These are phyloP conservation scores for Benincasa hispida DNA, from an alignment of 306 rosid genomes.

Conservation along the genomic window DNA sequence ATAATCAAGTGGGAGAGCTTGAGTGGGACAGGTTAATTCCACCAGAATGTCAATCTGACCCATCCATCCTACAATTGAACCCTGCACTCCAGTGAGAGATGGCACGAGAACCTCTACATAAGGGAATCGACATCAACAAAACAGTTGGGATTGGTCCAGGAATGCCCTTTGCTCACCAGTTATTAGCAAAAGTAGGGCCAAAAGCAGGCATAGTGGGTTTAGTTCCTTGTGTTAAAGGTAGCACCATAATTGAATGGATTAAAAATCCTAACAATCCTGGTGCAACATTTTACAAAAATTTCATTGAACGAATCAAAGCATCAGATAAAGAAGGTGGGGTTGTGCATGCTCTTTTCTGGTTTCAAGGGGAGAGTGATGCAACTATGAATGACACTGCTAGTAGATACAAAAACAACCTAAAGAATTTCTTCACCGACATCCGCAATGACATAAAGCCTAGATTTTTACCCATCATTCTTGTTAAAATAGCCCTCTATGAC, in stretches of 20 bases:
- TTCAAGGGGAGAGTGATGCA: background rate
- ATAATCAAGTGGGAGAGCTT: no score
- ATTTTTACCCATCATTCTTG: background rate
- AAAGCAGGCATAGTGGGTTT: background rate
- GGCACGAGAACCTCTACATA: no score
- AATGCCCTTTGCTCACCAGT: no score
- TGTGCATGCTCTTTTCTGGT: background rate
- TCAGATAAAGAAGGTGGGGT: background rate
- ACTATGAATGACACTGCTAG: background rate
- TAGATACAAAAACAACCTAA: background rate
- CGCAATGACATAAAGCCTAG: background rate
- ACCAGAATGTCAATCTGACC: no score
- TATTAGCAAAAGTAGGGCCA: background rate
- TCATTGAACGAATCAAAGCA: background rate
- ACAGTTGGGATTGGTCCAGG: no score
- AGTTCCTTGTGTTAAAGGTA: conserved; percentile 2
- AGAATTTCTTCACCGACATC: background rate
- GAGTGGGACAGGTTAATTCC: no score
- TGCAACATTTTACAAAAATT: background rate
- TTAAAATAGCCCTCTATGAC: background rate
- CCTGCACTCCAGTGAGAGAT: no score
- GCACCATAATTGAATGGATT: background rate
- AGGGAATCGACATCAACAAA: no score
- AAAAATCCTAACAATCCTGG: background rate
- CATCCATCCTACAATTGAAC: no score